phyloP scores from a whole-genome alignment of 805 yeast genomes.

The Lipomyces yamanashiensis region DNA sequence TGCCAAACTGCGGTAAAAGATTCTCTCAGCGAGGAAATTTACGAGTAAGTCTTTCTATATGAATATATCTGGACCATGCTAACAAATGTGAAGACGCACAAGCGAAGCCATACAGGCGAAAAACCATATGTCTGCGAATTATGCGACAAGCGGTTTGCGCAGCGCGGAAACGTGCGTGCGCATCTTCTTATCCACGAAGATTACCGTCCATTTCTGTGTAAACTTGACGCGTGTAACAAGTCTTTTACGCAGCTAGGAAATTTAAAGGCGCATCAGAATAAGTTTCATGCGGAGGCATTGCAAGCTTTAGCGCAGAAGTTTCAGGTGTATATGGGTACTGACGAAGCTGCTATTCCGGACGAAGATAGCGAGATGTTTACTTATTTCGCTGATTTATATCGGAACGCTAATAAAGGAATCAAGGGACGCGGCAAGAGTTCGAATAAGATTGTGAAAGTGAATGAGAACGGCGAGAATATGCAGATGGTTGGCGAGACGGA shows the following conservation, averaged over 20 bases:
- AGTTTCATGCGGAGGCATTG: slow-evolving; percentile 70
- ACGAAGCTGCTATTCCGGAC: slow-evolving; percentile 53
- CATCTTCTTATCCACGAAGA: slow-evolving; percentile 60
- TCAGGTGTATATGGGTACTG: slow-evolving; percentile 40
- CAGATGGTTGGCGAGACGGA: neutral
- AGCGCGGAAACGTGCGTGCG: slow-evolving; percentile 91
- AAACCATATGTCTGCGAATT: slow-evolving; percentile 82
- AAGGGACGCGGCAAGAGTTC: slow-evolving; percentile 80
- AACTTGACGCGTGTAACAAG: slow-evolving; percentile 29
- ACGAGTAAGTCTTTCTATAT: slow-evolving; percentile 44
- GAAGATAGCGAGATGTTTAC: slow-evolving; percentile 71
- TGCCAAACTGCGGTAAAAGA: slow-evolving; percentile 65
- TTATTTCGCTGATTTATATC: slow-evolving; percentile 81
- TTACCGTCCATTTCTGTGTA: slow-evolving; percentile 36
- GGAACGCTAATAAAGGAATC: slow-evolving; percentile 88
- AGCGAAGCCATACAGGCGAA: slow-evolving; percentile 87
- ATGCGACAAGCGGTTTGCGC: slow-evolving; percentile 78
- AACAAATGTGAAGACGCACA: slow-evolving; percentile 57
- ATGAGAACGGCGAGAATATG: slow-evolving; percentile 37
- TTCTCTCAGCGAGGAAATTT: slow-evolving; percentile 92
- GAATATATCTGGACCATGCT: neutral
- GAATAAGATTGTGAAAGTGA: slow-evolving; percentile 24
- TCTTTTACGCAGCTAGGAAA: slow-evolving; percentile 80
- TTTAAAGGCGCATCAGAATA: slow-evolving; percentile 90
- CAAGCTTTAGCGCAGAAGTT: slow-evolving; percentile 62